Evolutionary conservation across 352 stramenopile species (phyloP).

Genomic region (Globisporangium spinosum): DNA sequence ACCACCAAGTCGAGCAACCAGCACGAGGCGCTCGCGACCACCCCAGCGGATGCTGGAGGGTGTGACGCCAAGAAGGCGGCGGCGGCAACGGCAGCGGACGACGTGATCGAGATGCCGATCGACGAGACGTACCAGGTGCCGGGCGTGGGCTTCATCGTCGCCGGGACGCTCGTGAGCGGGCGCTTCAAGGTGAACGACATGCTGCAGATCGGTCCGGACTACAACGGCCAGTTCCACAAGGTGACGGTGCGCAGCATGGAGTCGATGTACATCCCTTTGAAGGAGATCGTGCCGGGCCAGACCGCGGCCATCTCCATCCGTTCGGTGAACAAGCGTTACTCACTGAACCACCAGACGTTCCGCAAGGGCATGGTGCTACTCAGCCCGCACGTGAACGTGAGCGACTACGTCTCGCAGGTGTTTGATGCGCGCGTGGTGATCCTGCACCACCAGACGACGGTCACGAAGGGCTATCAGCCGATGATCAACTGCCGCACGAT

Average conservation of each 20-base stretch:
- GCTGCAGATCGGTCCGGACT: conserved; percentile 89
- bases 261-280: conserved; percentile 88
- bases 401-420: conserved; percentile 70
- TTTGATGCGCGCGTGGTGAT: conserved; percentile 94
- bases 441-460: conserved; percentile 94
- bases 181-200: conserved; percentile 85
- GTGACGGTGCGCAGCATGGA: conserved; percentile 86
- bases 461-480: conserved; percentile 91
- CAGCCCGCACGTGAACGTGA: conserved; percentile 71
- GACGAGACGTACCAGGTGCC: conserved; percentile 91
- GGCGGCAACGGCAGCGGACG: conserved; percentile 7
- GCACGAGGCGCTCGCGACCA: conserved; percentile 29
- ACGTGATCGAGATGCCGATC: conserved; percentile 84
- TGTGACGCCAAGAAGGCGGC: conserved; percentile 5
- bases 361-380: conserved; percentile 92
- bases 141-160: conserved; percentile 93
- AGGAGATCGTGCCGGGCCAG: conserved; percentile 84
- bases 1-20: conserved; percentile 61
- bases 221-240: conserved; percentile 85
- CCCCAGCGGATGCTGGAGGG: conserved; percentile 2
- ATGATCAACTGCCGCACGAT: conserved; percentile 94
- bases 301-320: conserved; percentile 83
- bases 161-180: conserved; percentile 91
- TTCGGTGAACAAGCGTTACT: conserved; percentile 88
- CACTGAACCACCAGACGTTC: conserved; percentile 80